Conservation (phyloP, 2,329 filamentous ascomycete species). For the Neofusicoccum sp. region DNA sequence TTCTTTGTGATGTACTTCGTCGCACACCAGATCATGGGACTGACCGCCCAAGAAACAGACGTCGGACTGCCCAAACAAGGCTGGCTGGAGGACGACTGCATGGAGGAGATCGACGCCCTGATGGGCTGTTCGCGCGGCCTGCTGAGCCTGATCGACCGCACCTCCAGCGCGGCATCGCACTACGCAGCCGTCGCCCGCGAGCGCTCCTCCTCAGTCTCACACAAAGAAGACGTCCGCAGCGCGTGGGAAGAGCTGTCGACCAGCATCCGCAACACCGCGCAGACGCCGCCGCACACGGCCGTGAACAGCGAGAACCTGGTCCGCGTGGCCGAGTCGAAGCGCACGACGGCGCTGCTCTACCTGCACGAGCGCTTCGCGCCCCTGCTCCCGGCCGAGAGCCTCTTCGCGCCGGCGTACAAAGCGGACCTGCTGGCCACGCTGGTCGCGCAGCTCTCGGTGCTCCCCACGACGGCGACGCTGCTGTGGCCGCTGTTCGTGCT, state of each 20-base stretch:
- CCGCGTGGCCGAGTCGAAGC: constrained; percentile 30
- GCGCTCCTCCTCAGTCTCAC: neutral
- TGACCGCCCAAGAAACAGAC: constrained; percentile 22
- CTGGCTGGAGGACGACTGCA: constrained; percentile 26
- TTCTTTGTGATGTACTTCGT: constrained; percentile 34
- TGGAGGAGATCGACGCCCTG: constrained; percentile 31
- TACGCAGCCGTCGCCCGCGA: neutral
- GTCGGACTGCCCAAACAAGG: constrained; percentile 11
- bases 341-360: constrained; percentile 31
- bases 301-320: constrained; percentile 23
- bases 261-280: neutral
- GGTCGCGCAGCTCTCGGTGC: constrained; percentile 18
- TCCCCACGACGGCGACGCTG: constrained; percentile 5
- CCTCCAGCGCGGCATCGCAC: constrained; percentile 19
- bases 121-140: constrained; percentile 34
- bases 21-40: constrained; percentile 35
- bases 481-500: constrained; percentile 23
- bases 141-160: constrained; percentile 28
- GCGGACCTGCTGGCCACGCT: constrained; percentile 26
- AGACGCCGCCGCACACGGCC: constrained; percentile 14
- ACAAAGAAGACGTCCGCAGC: neutral
- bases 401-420: constrained; percentile 6
- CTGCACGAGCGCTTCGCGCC: constrained; percentile 24
- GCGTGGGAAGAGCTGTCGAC: neutral
- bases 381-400: neutral